Base-by-base conservation (phyloP, 805 yeast genomes). In the Priceomyces castillae region DNA sequence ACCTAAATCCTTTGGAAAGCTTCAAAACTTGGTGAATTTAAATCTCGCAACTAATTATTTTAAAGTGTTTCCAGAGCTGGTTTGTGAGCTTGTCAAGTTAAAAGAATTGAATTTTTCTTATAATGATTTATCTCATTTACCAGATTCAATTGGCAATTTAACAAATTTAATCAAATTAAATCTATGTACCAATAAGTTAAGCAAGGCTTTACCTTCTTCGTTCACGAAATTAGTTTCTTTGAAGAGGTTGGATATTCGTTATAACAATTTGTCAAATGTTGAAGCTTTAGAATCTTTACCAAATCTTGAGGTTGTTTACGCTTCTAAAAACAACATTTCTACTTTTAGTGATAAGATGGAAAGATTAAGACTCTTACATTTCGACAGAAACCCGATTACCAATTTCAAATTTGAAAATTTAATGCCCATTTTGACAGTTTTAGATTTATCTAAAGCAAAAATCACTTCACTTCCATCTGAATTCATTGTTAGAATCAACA, bases 311-410 rank as follows among this genome's bases (percentile, higher is more conserved):
- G 82, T 81, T n/a, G 65, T 86, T 18, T 80, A 81, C 52, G 79
- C 88, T 7, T 77, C 92, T 2, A 86, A 86, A 59, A 89, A 89
- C 59, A 77, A 77, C 47, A 82, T 90, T 11, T 80, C 95, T 0
- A 77, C 78, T 12, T 84, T 87, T 58, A 77, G 79, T 43, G 84
- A 80, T 57, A 67, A 75, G 37, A 76, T 87, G 54, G 77, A 78
- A 25, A 77, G 77, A 40, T 67, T 90, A 52, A 77, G 85, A 55
- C 76, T 84, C 12, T 70, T 90, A 33, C 86, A 84, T 56, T 69
- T 90, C 38, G 90, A 86, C 57, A 78, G 85, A 57, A 90, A 90
- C 59, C 97, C 97, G 4, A 78, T 90, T 43, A 89, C 96, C 0
- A 74, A 78, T 44, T 74, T 87, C 49, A 70, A 70, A 22, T 76